Evolutionary conservation across 139 green algal genomes (phyloP).

Genomic region (Helicosporidium sp.): DNA sequence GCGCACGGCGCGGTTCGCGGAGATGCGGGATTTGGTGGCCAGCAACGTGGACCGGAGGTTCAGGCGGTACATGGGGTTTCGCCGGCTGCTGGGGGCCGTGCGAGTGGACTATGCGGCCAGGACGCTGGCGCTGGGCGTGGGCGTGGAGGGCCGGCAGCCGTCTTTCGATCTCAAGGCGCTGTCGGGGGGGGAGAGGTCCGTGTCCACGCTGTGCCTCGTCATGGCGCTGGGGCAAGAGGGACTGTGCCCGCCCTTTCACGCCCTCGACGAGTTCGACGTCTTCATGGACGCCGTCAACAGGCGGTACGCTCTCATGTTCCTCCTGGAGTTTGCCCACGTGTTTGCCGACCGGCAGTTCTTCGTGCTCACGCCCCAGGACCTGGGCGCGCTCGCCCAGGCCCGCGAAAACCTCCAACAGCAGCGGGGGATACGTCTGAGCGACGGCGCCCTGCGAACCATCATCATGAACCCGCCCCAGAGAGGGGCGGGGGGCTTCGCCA

Average conservation of each 20-base stretch:
- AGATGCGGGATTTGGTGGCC: not conserved
- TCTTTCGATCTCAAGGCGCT: constrained; percentile 36
- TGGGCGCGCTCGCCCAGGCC: too few species aligned
- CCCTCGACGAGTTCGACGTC: constrained; percentile 77
- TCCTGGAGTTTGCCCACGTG: constrained; percentile 50
- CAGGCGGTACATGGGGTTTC: constrained; percentile 11
- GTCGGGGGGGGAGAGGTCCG: constrained; percentile 71
- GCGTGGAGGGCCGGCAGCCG: not conserved
- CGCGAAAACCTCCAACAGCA: too few species aligned
- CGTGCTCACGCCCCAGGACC: constrained; percentile 62
- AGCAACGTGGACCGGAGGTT: constrained; percentile 3
- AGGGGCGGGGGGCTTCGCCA: too few species aligned
- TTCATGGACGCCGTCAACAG: constrained; percentile 50
- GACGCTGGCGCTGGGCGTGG: constrained; percentile 1
- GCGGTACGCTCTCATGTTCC: constrained; percentile 36
- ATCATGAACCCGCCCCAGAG: too few species aligned
- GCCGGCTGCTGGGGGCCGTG: constrained; percentile 23
- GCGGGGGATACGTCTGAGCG: too few species aligned
- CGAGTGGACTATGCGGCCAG: constrained; percentile 1
- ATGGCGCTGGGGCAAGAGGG: constrained; percentile 42
- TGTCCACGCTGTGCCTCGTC: constrained; percentile 64
- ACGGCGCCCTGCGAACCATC: too few species aligned
- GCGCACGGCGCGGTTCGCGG: too few species aligned
- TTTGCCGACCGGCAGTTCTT: constrained; percentile 45
- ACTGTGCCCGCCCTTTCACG: constrained; percentile 33